A percentile compares a stretch with the other conserved stretches of the same genome.
These are phyloP conservation scores for Striga hermonthica DNA, from an alignment of 305 asterid species.

Conservation along the genomic window DNA sequence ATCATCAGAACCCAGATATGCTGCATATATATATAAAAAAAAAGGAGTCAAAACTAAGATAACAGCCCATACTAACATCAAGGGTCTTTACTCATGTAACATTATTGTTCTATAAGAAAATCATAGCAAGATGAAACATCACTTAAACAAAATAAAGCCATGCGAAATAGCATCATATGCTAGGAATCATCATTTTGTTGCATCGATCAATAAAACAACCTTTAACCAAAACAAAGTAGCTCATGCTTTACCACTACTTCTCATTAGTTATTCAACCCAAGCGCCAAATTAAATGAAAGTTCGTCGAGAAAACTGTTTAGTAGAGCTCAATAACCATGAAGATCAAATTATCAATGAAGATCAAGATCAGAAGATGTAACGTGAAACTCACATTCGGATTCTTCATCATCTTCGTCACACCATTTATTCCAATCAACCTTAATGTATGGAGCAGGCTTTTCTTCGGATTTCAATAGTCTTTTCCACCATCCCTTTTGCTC, in stretches of 20 bases:
- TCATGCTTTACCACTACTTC: neutral
- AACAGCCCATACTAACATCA: neutral
- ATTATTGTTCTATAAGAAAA: conserved; percentile 9
- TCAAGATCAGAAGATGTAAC: too few relatives aligned
- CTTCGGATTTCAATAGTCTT: conserved; percentile 72
- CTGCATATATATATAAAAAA: conserved; percentile 39
- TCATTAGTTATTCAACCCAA: neutral
- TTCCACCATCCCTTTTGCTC: conserved; percentile 83
- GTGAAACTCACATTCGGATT: conserved; percentile 60
- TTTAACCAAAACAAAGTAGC: neutral
- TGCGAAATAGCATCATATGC: conserved; percentile 1
- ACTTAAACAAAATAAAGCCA: neutral
- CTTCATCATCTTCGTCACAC: conserved; percentile 89
- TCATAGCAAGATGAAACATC: conserved; percentile 8
- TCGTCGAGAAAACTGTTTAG: neutral
- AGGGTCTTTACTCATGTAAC: neutral
- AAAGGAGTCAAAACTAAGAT: conserved; percentile 19
- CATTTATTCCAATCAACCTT: conserved; percentile 95
- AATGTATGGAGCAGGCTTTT: conserved; percentile 72
- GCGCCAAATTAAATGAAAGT: neutral
- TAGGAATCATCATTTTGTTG: conserved; percentile 10
- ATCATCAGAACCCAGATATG: conserved; percentile 57
- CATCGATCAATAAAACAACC: neutral
- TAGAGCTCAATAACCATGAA: neutral
- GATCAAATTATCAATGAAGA: neutral